A percentile compares a stretch with the other conserved stretches of the same genome.
These are phyloP conservation scores for Ascochyta viciae-villosae DNA, from an alignment of 2,329 filamentous ascomycete genomes.

Conservation along the genomic window DNA sequence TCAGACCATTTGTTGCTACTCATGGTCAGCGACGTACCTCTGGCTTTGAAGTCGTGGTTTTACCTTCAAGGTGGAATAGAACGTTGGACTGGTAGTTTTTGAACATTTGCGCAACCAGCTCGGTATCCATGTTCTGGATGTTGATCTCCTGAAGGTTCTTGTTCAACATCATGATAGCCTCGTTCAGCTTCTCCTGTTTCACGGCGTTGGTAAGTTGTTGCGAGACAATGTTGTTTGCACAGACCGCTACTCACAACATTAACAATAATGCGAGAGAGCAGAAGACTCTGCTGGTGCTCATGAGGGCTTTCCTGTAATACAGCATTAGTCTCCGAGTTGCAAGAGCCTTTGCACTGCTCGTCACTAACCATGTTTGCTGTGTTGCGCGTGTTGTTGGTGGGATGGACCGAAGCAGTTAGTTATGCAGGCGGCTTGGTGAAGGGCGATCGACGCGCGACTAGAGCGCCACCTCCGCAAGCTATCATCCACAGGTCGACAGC, in stretches of 20 bases:
- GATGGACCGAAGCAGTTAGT: constrained; percentile 37
- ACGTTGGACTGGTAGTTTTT: constrained; percentile 99
- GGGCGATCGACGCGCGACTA: constrained; percentile 18
- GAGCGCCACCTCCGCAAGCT: constrained; percentile 35
- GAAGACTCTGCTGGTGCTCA: constrained; percentile 93
- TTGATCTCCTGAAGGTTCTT: constrained; percentile 96
- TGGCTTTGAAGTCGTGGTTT: constrained; percentile 8
- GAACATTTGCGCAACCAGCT: constrained; percentile 98
- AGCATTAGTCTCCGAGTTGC: neutral
- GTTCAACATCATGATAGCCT: constrained; percentile 90
- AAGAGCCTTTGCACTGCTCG: neutral
- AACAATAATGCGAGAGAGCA: constrained; percentile 93
- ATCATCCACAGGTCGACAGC: constrained; percentile 12
- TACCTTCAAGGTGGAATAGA: constrained; percentile 95
- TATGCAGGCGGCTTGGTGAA: constrained; percentile 27
- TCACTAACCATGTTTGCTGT: constrained; percentile 38
- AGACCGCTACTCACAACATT: constrained; percentile 78
- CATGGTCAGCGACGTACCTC: constrained; percentile 5
- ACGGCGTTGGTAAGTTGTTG: constrained; percentile 7
- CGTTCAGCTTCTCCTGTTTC: constrained; percentile 91
- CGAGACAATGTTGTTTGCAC: neutral
- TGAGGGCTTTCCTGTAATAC: constrained; percentile 82
- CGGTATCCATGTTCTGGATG: constrained; percentile 98
- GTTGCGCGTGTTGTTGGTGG: constrained; percentile 33
- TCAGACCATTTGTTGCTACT: constrained; percentile 80